Conservation (phyloP, 2,329 filamentous ascomycete species). For the Alternaria atra region DNA sequence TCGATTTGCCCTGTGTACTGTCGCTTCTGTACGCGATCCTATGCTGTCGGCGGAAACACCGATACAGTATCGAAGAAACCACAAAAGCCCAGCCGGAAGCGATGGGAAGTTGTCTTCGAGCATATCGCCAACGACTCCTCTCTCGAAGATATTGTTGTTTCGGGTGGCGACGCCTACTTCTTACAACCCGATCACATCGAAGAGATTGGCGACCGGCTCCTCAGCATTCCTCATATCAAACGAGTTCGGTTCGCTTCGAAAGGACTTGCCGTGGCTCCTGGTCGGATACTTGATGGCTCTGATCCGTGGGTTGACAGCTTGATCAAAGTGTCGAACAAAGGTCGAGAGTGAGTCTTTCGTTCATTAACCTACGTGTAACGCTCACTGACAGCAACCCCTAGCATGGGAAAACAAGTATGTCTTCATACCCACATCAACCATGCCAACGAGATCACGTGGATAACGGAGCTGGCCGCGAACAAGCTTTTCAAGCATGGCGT, state of each 20-base stretch:
- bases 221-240: slow-evolving; percentile 66
- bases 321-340: slow-evolving; percentile 61
- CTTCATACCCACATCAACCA: slow-evolving; percentile 74
- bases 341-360: slow-evolving; percentile 46
- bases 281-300: slow-evolving; percentile 61
- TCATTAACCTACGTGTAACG: background rate
- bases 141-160: slow-evolving; percentile 69
- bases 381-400: slow-evolving; percentile 1
- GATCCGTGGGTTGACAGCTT: slow-evolving; percentile 66
- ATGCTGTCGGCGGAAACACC: slow-evolving; percentile 66
- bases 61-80: slow-evolving; percentile 56
- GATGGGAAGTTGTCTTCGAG: slow-evolving; percentile 66
- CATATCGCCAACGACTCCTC: slow-evolving; percentile 63
- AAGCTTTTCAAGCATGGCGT: slow-evolving; percentile 62
- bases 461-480: slow-evolving; percentile 62
- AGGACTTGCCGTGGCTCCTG: slow-evolving; percentile 67
- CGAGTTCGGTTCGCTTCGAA: slow-evolving; percentile 70
- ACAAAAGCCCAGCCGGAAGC: slow-evolving; percentile 53
- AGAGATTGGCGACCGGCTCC: slow-evolving; percentile 63
- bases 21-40: slow-evolving; percentile 69
- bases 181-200: slow-evolving; percentile 62
- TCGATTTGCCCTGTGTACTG: slow-evolving; percentile 71
- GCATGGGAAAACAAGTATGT: slow-evolving; percentile 66
- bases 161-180: slow-evolving; percentile 70
- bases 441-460: slow-evolving; percentile 69